Evolutionary conservation across 2,329 filamentous ascomycete genomes (phyloP).

Genomic region (Leptographium galeiforme): DNA sequence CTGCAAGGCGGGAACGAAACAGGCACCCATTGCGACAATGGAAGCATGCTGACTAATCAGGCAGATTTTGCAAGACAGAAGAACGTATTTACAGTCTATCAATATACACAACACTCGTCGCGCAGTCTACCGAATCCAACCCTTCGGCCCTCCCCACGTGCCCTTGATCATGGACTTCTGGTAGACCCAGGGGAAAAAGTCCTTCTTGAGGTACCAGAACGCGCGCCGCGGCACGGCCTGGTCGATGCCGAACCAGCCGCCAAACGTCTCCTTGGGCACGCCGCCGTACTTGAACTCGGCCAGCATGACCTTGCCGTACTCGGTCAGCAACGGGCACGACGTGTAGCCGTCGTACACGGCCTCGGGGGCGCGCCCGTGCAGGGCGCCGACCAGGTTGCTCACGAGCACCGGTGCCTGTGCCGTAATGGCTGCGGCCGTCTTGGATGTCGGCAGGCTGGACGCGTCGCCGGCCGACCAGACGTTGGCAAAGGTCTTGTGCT

Average conservation of each 20-base stretch:
- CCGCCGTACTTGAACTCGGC: constrained; percentile 35
- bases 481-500: constrained; percentile 39
- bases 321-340: constrained; percentile 30
- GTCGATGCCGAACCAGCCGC: constrained; percentile 17
- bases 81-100: no score
- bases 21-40: no score
- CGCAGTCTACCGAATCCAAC: constrained; percentile 14
- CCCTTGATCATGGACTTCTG: constrained; percentile 39
- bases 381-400: constrained; percentile 23
- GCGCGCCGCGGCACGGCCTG: constrained; percentile 23
- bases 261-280: constrained; percentile 31
- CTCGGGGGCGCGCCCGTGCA: constrained; percentile 20
- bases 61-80: no score
- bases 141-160: constrained; percentile 38
- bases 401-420: constrained; percentile 30
- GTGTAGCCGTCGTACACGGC: constrained; percentile 30
- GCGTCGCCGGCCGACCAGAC: constrained; percentile 48
- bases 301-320: constrained; percentile 30
- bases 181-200: constrained; percentile 44
- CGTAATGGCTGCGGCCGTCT: constrained; percentile 31
- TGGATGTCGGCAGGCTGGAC: constrained; percentile 40
- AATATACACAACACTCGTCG: no score
- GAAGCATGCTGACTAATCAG: no score
- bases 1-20: no score
- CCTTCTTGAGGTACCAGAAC: constrained; percentile 31